Percentiles rank a stretch among this genome's conserved stretches.
Conservation (phyloP, 2,329 filamentous ascomycete species). For the Beauveria asiatica region DNA sequence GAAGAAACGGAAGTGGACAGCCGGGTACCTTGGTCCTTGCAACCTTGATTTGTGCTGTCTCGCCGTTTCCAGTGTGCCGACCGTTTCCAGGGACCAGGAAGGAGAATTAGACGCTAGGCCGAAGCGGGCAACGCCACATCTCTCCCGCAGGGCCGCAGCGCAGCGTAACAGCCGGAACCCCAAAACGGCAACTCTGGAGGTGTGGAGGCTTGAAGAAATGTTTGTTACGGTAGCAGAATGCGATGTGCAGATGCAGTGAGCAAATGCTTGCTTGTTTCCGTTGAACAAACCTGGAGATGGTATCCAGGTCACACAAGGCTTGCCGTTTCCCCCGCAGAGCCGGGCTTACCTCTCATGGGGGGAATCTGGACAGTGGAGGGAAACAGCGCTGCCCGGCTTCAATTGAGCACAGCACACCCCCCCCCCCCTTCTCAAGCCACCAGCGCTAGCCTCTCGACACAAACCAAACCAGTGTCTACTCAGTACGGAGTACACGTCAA, state of each 20-base stretch:
- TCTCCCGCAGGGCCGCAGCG: neutral
- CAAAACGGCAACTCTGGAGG: neutral
- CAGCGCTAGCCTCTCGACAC: no score
- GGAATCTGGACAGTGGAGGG: no score
- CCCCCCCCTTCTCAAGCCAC: no score
- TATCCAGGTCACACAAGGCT: no score
- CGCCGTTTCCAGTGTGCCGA: conserved; percentile 2
- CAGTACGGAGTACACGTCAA: neutral
- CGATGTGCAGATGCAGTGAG: no score
- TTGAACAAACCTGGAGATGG: no score
- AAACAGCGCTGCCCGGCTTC: no score
- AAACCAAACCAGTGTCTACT: neutral
- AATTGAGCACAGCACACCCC: no score
- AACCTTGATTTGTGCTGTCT: neutral
- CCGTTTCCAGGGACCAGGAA: conserved; percentile 3
- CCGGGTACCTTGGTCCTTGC: neutral
- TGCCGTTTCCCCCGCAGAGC: no score
- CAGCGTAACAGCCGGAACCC: neutral
- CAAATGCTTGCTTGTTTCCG: no score
- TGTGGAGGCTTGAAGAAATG: neutral
- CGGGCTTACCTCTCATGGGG: no score
- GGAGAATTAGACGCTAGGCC: neutral
- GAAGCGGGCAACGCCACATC: neutral
- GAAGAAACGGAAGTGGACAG: neutral
- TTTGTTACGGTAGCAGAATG: neutral